Conservation (phyloP, 352 stramenopile species). For the Phytophthora idaei region DNA sequence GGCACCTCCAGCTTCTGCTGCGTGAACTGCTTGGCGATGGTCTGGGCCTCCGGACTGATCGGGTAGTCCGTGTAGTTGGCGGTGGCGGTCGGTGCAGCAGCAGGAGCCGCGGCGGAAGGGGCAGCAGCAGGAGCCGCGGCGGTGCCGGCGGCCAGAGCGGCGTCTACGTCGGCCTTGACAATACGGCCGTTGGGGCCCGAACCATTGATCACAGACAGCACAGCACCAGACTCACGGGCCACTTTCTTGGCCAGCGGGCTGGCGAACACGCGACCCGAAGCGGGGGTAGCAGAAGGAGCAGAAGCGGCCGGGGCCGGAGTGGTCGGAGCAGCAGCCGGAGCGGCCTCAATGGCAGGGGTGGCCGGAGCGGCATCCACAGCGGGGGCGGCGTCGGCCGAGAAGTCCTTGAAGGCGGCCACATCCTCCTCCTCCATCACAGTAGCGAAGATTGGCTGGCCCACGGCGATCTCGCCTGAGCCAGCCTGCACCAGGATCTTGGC, state of each 20-base stretch:
- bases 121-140: constrained; percentile 39
- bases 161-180: constrained; percentile 94
- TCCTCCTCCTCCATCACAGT: constrained; percentile 63
- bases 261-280: constrained; percentile 89
- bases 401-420: constrained; percentile 61
- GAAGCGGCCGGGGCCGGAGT: constrained; percentile 21
- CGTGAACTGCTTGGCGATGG: constrained; percentile 87
- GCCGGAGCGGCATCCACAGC: constrained; percentile 37
- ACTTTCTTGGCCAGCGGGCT: constrained; percentile 95
- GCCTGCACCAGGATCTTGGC: constrained; percentile 94
- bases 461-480: constrained; percentile 87
- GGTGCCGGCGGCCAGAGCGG: constrained; percentile 78
- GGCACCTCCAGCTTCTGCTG: constrained; percentile 95
- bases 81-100: constrained; percentile 47
- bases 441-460: constrained; percentile 76
- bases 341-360: constrained; percentile 26
- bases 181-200: constrained; percentile 91
- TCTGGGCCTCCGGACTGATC: constrained; percentile 78
- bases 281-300: constrained; percentile 21
- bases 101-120: constrained; percentile 22
- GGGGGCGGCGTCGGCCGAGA: constrained; percentile 48
- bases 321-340: constrained; percentile 30
- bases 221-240: constrained; percentile 76
- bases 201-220: constrained; percentile 74
- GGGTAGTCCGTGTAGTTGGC: constrained; percentile 94